phyloP scores from a whole-genome alignment of 768 basidiomycete genomes.

The Steccherinum ochraceum region DNA sequence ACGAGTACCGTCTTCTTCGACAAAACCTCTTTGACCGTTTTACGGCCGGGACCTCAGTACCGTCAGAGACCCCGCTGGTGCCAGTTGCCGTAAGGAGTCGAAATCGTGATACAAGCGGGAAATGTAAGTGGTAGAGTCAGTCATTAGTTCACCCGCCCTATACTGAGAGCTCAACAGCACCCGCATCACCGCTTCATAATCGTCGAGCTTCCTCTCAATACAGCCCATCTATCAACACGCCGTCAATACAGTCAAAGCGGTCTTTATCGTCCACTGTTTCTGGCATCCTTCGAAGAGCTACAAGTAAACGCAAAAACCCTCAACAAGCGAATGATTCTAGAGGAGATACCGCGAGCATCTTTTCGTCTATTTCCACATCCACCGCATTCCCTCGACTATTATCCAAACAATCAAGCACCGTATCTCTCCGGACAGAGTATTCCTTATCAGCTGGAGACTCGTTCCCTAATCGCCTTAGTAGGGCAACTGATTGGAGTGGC shows the following conservation, averaged over 20 bases:
- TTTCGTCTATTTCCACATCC: constrained; percentile 17
- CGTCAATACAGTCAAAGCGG: constrained; percentile 28
- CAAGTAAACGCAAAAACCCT: constrained; percentile 22
- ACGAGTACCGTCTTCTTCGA: constrained; percentile 78
- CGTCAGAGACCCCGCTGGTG: constrained; percentile 57
- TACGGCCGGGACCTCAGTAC: constrained; percentile 49
- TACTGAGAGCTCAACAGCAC: constrained; percentile 1
- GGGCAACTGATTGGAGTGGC: constrained; percentile 14
- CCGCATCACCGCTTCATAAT: constrained; percentile 13
- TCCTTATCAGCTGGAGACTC: constrained; percentile 33
- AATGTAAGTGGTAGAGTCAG: background rate
- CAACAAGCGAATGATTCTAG: constrained; percentile 12
- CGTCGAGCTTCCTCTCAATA: constrained; percentile 18
- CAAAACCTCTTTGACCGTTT: constrained; percentile 83
- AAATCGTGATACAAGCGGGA: background rate
- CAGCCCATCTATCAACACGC: constrained; percentile 16
- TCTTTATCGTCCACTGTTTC: constrained; percentile 29
- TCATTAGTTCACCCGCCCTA: no score
- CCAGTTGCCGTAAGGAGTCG: constrained; percentile 32
- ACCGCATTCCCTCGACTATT: constrained; percentile 27
- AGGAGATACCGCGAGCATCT: constrained; percentile 24
- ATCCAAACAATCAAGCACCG: constrained; percentile 44
- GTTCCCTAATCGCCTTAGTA: constrained; percentile 9
- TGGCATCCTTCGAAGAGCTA: constrained; percentile 27
- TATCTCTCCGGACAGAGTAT: constrained; percentile 39